Evolutionary conservation across 495 filamentous ascomycete species (phyloP).

Genomic region (Pyrenula aspistea): DNA sequence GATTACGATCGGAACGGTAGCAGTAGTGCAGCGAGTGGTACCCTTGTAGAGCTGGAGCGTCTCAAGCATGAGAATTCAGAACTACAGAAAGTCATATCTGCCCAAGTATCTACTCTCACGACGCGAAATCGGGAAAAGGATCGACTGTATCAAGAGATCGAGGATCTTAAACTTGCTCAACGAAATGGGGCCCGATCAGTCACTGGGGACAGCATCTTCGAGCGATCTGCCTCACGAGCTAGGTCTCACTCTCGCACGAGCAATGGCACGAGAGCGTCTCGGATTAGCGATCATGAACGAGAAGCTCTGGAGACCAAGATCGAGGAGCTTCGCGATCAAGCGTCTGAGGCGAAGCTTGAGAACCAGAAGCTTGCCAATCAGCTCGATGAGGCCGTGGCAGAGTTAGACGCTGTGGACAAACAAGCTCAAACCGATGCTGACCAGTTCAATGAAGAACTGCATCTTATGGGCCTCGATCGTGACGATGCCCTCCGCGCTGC

Average conservation of each 20-base stretch:
- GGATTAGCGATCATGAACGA: slow-evolving; percentile 65
- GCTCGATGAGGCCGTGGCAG: slow-evolving; percentile 52
- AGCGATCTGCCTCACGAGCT: slow-evolving; percentile 80
- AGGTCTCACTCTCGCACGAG: slow-evolving; percentile 63
- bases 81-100: slow-evolving; percentile 79
- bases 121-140: slow-evolving; percentile 92
- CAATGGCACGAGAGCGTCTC: slow-evolving; percentile 53
- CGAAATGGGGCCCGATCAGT: slow-evolving; percentile 51
- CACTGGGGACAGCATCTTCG: slow-evolving; percentile 81
- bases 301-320: slow-evolving; percentile 78
- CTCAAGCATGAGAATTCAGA: slow-evolving; percentile 88
- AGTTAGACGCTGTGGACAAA: slow-evolving; percentile 51
- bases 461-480: slow-evolving; percentile 71
- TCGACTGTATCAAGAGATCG: slow-evolving; percentile 89
- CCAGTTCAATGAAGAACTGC: slow-evolving; percentile 63
- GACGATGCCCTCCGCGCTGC: slow-evolving; percentile 72
- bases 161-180: slow-evolving; percentile 82
- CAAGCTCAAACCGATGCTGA: slow-evolving; percentile 68
- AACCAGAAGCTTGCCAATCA: slow-evolving; percentile 71
- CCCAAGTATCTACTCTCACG: slow-evolving; percentile 95
- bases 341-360: slow-evolving; percentile 71
- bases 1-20: slow-evolving; percentile 43
- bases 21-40: slow-evolving; percentile 46
- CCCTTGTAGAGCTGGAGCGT: slow-evolving; percentile 66
- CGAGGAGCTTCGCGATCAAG: slow-evolving; percentile 71